A percentile compares a stretch with the other conserved stretches of the same genome.
These are phyloP conservation scores for Xylaria longipes DNA, from an alignment of 495 filamentous ascomycete species.

Conservation along the genomic window DNA sequence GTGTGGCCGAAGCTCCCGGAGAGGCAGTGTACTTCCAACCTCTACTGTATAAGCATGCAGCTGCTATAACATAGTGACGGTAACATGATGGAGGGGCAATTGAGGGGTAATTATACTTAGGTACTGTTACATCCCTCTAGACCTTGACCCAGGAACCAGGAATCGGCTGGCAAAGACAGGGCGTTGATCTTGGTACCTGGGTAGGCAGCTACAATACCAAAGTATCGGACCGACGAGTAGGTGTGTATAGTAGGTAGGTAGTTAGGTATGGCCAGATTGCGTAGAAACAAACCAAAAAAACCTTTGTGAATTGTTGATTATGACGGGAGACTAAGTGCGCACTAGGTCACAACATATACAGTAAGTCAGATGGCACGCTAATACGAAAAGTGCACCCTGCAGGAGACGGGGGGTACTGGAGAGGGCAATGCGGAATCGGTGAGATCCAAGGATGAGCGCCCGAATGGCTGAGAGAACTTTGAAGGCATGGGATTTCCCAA, in stretches of 20 bases:
- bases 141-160: constrained; percentile 18
- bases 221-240: background rate
- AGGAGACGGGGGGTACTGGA: constrained; percentile 5
- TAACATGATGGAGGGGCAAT: constrained; percentile 15
- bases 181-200: background rate
- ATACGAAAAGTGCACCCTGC: constrained; percentile 5
- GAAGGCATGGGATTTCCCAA: constrained; percentile 5
- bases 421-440: constrained; percentile 17
- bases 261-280: background rate
- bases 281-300: background rate
- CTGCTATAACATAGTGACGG: background rate
- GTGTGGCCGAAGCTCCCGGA: constrained; percentile 1
- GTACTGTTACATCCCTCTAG: background rate
- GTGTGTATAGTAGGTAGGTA: background rate
- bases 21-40: background rate
- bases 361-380: constrained; percentile 17
- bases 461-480: constrained; percentile 9
- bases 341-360: background rate
- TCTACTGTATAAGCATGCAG: background rate
- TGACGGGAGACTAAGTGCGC: background rate
- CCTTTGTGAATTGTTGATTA: background rate
- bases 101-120: constrained; percentile 15
- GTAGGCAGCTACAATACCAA: background rate
- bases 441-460: background rate
- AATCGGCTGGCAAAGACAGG: background rate